Evolutionary conservation across 176 grass and related monocot species (phyloP).

Genomic region (Eleusine indica): DNA sequence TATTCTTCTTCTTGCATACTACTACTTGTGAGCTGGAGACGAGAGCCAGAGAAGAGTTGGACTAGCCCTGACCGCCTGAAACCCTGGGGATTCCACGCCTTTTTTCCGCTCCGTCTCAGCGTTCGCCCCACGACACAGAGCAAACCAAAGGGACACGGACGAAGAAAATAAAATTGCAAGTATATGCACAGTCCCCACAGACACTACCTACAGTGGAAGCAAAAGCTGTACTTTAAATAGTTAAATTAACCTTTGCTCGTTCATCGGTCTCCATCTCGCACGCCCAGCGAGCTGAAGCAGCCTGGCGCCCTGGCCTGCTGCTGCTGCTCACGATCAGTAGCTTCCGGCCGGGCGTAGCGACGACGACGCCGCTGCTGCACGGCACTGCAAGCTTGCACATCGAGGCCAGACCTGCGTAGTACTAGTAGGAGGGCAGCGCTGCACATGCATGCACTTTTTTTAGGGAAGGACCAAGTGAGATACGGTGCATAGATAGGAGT

Average conservation of each 20-base stretch:
- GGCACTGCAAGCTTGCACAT: conserved; percentile 3
- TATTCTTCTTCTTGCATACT: neutral
- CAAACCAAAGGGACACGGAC: neutral
- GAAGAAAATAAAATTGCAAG: neutral
- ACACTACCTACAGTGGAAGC: conserved; percentile 9
- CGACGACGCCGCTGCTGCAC: neutral
- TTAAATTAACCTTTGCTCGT: neutral
- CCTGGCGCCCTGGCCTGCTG: neutral
- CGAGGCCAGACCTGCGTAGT: conserved; percentile 9
- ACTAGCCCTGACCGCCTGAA: neutral
- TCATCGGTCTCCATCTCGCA: conserved; percentile 31
- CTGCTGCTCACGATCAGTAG: conserved; percentile 31
- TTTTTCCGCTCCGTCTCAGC: neutral
- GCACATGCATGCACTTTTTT: neutral
- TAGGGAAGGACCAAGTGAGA: neutral
- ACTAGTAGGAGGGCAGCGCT: neutral
- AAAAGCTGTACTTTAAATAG: neutral
- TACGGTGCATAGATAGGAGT: neutral
- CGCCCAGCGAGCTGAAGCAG: neutral
- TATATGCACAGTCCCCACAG: neutral
- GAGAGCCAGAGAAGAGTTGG: neutral
- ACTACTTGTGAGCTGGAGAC: neutral
- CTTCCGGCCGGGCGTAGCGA: conserved; percentile 33
- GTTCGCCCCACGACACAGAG: neutral
- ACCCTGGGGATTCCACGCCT: neutral